Evolutionary conservation across 768 basidiomycete species (phyloP).

Genomic region (Neoboletus subvelutipes): DNA sequence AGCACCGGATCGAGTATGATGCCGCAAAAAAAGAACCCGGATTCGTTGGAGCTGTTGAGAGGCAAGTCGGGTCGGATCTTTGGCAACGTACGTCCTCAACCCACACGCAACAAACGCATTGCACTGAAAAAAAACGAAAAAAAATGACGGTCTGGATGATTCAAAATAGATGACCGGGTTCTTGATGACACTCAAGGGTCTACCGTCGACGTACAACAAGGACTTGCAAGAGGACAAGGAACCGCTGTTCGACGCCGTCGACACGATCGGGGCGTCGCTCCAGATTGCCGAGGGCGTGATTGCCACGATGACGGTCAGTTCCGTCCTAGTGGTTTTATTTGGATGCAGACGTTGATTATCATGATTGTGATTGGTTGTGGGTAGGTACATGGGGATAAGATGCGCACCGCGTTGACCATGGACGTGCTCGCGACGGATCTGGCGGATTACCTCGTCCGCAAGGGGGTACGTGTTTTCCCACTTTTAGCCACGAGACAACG

Average conservation of each 20-base stretch:
- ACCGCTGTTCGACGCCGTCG: slow-evolving; percentile 91
- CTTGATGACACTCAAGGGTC: slow-evolving; percentile 94
- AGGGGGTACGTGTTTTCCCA: slow-evolving; percentile 70
- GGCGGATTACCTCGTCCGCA: slow-evolving; percentile 97
- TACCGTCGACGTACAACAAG: slow-evolving; percentile 99
- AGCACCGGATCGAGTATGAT: slow-evolving; percentile 99
- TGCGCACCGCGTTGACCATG: slow-evolving; percentile 89
- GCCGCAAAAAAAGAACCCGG: slow-evolving; percentile 99
- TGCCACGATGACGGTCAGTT: slow-evolving; percentile 77
- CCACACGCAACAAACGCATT: not conserved
- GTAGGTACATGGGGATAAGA: slow-evolving; percentile 87
- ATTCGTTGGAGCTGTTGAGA: slow-evolving; percentile 91
- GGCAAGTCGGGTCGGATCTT: slow-evolving; percentile 95
- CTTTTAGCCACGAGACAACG: not conserved
- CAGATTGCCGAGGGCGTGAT: slow-evolving; percentile 95
- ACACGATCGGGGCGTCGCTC: slow-evolving; percentile 84
- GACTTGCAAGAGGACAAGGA: slow-evolving; percentile 99
- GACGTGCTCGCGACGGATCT: slow-evolving; percentile 99
- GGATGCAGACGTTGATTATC: not conserved
- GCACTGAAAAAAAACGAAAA: not conserved
- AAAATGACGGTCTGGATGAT: not conserved
- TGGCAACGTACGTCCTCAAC: slow-evolving; percentile 55
- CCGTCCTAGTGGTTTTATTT: too few relatives aligned
- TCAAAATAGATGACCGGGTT: slow-evolving; percentile 88
- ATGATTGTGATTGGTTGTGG: not conserved